A percentile compares a stretch with the other conserved stretches of the same genome.
phyloP scores from a whole-genome alignment of 2,329 filamentous ascomycete genomes.

The Scopulariopsis brevicaulis region DNA sequence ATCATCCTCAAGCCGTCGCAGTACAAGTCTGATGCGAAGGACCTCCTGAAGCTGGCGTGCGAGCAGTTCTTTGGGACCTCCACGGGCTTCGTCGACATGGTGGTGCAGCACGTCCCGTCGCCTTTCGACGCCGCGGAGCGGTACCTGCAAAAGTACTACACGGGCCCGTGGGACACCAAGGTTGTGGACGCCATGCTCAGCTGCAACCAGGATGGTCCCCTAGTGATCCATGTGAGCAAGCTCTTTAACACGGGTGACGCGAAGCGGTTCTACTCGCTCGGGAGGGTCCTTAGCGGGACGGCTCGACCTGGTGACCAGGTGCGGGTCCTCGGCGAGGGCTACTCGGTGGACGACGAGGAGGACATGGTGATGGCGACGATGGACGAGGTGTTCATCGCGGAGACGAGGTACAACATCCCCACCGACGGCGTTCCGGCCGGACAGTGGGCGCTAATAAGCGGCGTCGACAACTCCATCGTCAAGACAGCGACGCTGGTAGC shows the following conservation, averaged over 20 bases:
- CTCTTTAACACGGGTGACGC: conserved; percentile 85
- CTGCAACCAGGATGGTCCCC: conserved; percentile 80
- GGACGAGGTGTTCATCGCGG: conserved; percentile 76
- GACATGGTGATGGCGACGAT: conserved; percentile 88
- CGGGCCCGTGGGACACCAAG: conserved; percentile 74
- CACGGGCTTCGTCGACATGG: conserved; percentile 89
- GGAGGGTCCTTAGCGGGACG: conserved; percentile 85
- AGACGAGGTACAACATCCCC: conserved; percentile 86
- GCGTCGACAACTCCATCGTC: conserved; percentile 95
- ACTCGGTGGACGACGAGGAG: conserved; percentile 94
- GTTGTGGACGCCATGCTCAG: conserved; percentile 67
- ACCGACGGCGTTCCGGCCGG: conserved; percentile 88
- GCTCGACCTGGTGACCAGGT: conserved; percentile 73
- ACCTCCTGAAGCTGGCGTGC: conserved; percentile 79
- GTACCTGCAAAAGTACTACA: conserved; percentile 80
- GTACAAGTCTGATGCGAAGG: conserved; percentile 80
- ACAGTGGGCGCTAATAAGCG: conserved; percentile 83
- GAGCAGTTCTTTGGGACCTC: conserved; percentile 91
- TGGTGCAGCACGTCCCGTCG: conserved; percentile 80
- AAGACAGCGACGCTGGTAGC: conserved; percentile 90
- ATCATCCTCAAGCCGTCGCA: conserved; percentile 87
- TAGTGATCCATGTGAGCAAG: conserved; percentile 89
- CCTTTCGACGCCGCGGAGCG: conserved; percentile 67
- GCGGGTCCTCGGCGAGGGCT: conserved; percentile 86
- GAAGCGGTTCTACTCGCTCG: conserved; percentile 82